Conservation (phyloP, 306 rosid species). For the Spatholobus suberectus region DNA sequence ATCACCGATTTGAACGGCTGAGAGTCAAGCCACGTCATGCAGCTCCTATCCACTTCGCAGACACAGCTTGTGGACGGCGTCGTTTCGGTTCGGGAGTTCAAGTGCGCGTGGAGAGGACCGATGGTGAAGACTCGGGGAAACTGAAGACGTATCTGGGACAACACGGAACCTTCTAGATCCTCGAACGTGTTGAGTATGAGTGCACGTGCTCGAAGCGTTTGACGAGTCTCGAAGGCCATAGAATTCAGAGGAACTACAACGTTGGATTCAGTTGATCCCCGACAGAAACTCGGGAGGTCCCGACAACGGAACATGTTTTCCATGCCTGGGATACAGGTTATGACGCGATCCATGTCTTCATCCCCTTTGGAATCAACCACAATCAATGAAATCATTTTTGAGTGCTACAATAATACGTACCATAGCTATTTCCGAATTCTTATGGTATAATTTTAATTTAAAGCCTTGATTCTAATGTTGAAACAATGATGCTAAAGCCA, state of each 20-base stretch:
- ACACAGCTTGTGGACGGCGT: background rate
- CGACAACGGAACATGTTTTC: slow-evolving; percentile 8
- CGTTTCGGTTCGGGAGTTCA: background rate
- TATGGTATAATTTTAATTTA: no score
- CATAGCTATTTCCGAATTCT: no score
- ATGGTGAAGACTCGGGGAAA: background rate
- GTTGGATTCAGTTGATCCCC: background rate
- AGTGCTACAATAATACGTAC: no score
- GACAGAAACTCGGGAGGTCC: background rate
- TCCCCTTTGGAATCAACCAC: background rate
- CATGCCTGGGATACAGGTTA: background rate
- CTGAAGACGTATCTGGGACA: background rate
- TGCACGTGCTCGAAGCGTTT: background rate
- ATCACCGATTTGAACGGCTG: slow-evolving; percentile 21
- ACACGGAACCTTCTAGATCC: background rate
- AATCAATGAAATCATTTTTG: no score
- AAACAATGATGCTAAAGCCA: no score
- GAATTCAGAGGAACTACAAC: background rate
- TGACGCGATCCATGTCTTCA: slow-evolving; percentile 6
- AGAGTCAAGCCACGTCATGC: background rate
- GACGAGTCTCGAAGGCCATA: background rate
- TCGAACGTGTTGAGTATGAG: background rate
- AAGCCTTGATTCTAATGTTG: no score
- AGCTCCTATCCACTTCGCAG: background rate
- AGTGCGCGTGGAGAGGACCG: background rate